Base-by-base conservation (phyloP, 371 early-diverging fungal genomes). In the Mucor circinelloides region DNA sequence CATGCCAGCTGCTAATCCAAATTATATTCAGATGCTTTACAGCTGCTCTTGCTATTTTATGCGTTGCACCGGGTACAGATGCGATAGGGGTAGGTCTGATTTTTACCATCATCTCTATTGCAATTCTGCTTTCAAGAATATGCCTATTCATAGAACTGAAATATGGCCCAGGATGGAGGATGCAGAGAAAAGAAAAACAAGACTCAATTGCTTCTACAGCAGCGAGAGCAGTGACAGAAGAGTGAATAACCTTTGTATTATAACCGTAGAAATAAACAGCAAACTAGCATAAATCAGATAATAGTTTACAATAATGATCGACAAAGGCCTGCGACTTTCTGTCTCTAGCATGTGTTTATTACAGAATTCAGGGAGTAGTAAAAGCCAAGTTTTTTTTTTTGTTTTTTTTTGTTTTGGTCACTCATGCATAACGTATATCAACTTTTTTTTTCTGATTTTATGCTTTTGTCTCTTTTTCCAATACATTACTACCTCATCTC, bases 81-180 rank as follows among this genome's bases (percentile, higher is more conserved):
- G 27, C 17, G 0, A 46, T 83, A 9, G 81, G 80, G 4, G 66
- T 66, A 8, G 84, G 81, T 0, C 79, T 81, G 79, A 67, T 61
- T 23, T 82, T 78, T 58, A 78, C 77, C 1, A 50, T 70, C 10
- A 42, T 74, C 1, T 78, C 83, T 7, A 27, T 59, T n/a, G 52
- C 74, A 54, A 58, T 82, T 7, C 69, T 82, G 21, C n/a, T 72
- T 5, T 75, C 78, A 8, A 75, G 78, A 12, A 21, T 68, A 25
- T 58, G 68, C 2, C 38, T 82, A 19, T 25, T 71, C 6, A 58
- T 77, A 17, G 74, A 72, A 38, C 50, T 82, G 13, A 73, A 64
- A 23, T 68, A 67, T 58, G 78, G 83, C 8, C 76, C 78, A 6
- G 42, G 28, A 30, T 82, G 83, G 78, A 64, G 82, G 32, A 55